phyloP scores from a whole-genome alignment of 257 asterid genomes.

The Fraxinus anomala region DNA sequence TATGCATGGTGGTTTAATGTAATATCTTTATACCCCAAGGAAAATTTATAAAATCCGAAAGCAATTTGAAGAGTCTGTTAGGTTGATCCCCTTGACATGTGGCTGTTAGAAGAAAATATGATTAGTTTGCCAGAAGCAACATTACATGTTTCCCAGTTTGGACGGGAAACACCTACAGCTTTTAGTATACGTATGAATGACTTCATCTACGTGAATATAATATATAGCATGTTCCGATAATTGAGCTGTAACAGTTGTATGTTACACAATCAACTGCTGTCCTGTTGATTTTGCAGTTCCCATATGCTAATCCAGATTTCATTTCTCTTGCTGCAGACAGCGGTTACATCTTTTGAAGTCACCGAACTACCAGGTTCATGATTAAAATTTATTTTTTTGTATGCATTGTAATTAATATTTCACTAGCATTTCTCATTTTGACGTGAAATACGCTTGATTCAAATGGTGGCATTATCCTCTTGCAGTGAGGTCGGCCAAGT shows the following conservation, averaged over 20 bases:
- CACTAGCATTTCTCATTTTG: constrained; percentile 10
- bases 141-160: background rate
- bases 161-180: background rate
- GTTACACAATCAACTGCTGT: constrained; percentile 11
- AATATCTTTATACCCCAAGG: background rate
- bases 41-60: background rate
- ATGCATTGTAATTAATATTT: constrained; percentile 18
- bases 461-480: constrained; percentile 28
- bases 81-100: background rate
- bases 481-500: constrained; percentile 97
- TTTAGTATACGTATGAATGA: background rate
- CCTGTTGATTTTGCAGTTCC: constrained; percentile 13
- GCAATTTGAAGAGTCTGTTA: background rate
- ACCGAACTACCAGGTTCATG: constrained; percentile 92
- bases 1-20: background rate
- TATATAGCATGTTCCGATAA: background rate
- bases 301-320: constrained; percentile 25
- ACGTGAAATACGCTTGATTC: constrained; percentile 20
- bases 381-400: constrained; percentile 25
- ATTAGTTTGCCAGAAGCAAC: background rate
- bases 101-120: background rate
- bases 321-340: constrained; percentile 60
- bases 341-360: constrained; percentile 92
- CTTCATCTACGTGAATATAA: background rate
- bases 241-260: constrained; percentile 11